These are phyloP conservation scores for Ogataea paraovalis DNA, from an alignment of 805 yeast species.

Conservation along the genomic window DNA sequence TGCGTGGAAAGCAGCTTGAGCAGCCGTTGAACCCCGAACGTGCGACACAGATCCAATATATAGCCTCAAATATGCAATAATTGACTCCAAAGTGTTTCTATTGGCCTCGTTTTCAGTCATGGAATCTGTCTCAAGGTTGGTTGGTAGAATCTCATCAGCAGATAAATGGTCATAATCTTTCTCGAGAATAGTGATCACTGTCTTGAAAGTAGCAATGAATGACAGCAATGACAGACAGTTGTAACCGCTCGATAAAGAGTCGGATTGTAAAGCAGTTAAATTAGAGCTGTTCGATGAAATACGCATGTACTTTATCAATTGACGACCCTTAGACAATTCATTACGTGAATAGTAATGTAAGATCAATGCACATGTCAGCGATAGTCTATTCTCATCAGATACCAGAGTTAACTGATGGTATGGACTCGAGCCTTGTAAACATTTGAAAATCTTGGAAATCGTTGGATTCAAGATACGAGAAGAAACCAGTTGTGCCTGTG, in stretches of 20 bases:
- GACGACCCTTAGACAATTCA: conserved; percentile 18
- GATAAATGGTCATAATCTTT: conserved; percentile 14
- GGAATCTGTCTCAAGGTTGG: not conserved
- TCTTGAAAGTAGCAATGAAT: conserved; percentile 25
- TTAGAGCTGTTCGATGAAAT: conserved; percentile 4
- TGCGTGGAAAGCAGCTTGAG: not conserved
- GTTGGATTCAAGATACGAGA: conserved; percentile 6
- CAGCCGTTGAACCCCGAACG: not conserved
- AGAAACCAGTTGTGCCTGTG: not conserved
- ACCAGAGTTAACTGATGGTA: conserved; percentile 15
- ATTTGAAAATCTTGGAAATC: conserved; percentile 14
- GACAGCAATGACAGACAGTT: conserved; percentile 28
- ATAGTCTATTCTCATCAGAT: conserved; percentile 28
- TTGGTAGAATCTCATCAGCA: not conserved
- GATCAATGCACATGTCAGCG: conserved; percentile 28
- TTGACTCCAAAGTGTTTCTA: conserved; percentile 18
- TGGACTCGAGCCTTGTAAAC: conserved; percentile 9
- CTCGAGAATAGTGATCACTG: conserved; percentile 20
- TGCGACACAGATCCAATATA: conserved; percentile 19
- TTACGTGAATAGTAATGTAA: conserved; percentile 24
- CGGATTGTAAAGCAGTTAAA: not conserved
- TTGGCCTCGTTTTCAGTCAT: conserved; percentile 3
- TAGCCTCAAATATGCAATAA: conserved; percentile 21
- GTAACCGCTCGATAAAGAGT: conserved; percentile 2
- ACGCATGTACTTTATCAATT: conserved; percentile 24